Percentiles rank a stretch among this genome's conserved stretches.
Conservation (phyloP, 768 basidiomycete genomes). For the Tricholoma terreum region DNA sequence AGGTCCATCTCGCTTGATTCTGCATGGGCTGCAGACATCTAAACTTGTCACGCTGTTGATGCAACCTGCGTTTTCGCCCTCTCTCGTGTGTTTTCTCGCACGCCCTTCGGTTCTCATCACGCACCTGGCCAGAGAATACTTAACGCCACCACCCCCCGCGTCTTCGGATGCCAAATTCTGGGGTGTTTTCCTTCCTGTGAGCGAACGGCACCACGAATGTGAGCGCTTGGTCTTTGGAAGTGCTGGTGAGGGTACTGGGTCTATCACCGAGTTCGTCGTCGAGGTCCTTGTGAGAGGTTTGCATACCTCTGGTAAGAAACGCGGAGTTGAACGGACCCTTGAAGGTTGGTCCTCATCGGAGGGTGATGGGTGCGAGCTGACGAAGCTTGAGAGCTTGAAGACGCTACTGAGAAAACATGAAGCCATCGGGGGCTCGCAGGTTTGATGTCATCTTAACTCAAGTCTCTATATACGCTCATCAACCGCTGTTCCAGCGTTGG, state of each 20-base stretch:
- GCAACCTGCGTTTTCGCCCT: conserved; percentile 61
- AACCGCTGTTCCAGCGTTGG: conserved; percentile 17
- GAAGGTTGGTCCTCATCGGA: conserved; percentile 56
- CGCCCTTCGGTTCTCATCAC: conserved; percentile 69
- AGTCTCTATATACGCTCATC: not conserved
- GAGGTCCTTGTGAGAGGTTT: conserved; percentile 55
- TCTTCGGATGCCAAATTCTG: conserved; percentile 73
- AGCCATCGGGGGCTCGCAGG: conserved; percentile 20
- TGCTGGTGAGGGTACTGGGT: conserved; percentile 48
- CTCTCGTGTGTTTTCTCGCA: conserved; percentile 59
- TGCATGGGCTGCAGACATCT: conserved; percentile 52
- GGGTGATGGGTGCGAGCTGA: conserved; percentile 42
- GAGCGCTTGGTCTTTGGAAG: conserved; percentile 59
- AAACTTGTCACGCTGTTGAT: conserved; percentile 53
- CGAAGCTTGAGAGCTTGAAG: conserved; percentile 50
- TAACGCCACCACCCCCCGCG: conserved; percentile 66
- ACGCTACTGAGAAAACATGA: conserved; percentile 31
- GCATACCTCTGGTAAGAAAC: conserved; percentile 42
- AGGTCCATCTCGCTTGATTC: conserved; percentile 57
- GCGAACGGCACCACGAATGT: conserved; percentile 57
- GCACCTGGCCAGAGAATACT: conserved; percentile 68
- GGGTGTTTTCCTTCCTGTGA: conserved; percentile 69
- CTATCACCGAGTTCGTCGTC: conserved; percentile 50
- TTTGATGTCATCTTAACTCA: conserved; percentile 12
- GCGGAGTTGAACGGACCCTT: conserved; percentile 55